Percentiles rank a stretch among this genome's conserved stretches.
phyloP scores from a whole-genome alignment of 768 basidiomycete genomes.

The Leccinum aurantiacum region DNA sequence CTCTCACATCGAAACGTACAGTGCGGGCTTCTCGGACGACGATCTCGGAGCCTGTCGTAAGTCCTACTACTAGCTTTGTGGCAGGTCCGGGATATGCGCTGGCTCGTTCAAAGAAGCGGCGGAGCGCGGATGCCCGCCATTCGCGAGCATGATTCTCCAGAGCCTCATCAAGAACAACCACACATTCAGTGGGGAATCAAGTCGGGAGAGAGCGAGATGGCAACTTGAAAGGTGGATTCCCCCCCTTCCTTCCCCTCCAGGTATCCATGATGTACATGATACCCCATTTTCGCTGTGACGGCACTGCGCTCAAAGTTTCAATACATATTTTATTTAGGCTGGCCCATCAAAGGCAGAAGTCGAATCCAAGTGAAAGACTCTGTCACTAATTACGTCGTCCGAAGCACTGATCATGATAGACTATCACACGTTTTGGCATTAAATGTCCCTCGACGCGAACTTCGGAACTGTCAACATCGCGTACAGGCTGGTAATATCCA shows the following conservation, averaged over 20 bases:
- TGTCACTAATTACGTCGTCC: constrained; percentile 8
- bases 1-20: constrained; percentile 3
- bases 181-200: constrained; percentile 1
- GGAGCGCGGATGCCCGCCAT: not conserved
- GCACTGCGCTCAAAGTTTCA: not conserved
- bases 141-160: constrained; percentile 4
- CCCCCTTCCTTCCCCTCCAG: constrained; percentile 4
- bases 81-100: not conserved
- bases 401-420: not conserved
- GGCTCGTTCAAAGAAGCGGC: not conserved
- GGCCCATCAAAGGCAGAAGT: constrained; percentile 9
- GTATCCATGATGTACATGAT: not conserved
- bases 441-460: constrained; percentile 6
- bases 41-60: constrained; percentile 1
- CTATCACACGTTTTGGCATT: constrained; percentile 12
- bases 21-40: constrained; percentile 6
- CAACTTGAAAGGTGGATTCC: not conserved
- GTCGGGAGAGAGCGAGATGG: constrained; percentile 10
- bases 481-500: constrained; percentile 8
- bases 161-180: not conserved
- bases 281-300: not conserved
- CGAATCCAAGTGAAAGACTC: constrained; percentile 7
- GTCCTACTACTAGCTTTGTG: constrained; percentile 3
- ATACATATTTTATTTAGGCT: not conserved
- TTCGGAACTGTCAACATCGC: not conserved